A percentile compares a stretch with the other conserved stretches of the same genome.
Conservation (phyloP, 73 alveolate species). For the Paramecium pentaurelia region DNA sequence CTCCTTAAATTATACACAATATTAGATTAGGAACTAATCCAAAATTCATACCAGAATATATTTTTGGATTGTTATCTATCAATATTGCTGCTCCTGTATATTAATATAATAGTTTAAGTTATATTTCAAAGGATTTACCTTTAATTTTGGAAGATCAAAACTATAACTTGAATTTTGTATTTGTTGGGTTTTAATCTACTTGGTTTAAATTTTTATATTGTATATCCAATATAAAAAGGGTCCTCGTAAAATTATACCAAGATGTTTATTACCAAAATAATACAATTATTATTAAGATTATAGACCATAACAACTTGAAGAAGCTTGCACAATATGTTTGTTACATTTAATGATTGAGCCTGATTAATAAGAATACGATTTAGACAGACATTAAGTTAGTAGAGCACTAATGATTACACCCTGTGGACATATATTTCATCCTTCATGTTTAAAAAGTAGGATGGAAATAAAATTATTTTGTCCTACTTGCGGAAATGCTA, state of each 20-base stretch:
- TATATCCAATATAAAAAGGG: background rate
- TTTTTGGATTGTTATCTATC: background rate
- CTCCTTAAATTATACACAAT: slow-evolving; percentile 24
- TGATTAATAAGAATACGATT: background rate
- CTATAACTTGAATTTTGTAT: background rate
- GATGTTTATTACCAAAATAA: slow-evolving; percentile 17
- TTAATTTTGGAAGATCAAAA: background rate
- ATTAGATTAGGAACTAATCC: background rate
- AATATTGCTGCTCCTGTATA: background rate
- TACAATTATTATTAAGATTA: background rate
- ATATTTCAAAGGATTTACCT: slow-evolving; percentile 16
- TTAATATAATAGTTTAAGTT: background rate
- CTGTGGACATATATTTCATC: slow-evolving; percentile 33
- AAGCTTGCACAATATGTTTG: slow-evolving; percentile 12
- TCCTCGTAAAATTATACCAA: slow-evolving; percentile 2
- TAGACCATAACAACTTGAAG: background rate
- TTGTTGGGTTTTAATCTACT: background rate
- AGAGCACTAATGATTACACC: slow-evolving; percentile 11
- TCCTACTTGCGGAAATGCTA: slow-evolving; percentile 24
- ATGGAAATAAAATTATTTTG: background rate
- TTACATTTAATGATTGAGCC: background rate
- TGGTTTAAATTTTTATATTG: background rate
- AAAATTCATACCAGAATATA: slow-evolving; percentile 15
- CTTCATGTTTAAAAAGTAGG: background rate
- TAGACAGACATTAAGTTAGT: background rate